These are phyloP conservation scores for Platanthera zijinensis DNA, from an alignment of 106 monocot species.

Conservation along the genomic window DNA sequence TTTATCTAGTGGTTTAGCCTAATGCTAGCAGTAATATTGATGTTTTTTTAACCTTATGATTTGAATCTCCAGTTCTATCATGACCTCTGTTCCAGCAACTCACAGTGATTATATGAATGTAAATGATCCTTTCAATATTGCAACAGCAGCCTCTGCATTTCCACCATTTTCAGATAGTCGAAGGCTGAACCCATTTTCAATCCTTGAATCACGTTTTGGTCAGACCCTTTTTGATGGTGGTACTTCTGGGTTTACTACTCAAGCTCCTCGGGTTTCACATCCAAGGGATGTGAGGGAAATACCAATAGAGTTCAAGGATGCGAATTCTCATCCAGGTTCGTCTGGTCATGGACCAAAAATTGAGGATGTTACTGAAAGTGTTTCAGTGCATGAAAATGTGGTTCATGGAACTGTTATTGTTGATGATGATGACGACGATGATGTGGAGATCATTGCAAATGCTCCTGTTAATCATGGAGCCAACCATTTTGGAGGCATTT, in stretches of 20 bases:
- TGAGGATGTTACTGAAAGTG: constrained; percentile 59
- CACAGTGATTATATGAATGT: constrained; percentile 58
- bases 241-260: constrained; percentile 11
- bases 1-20: neutral
- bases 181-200: constrained; percentile 49
- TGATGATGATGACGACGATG: constrained; percentile 43
- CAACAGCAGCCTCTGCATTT: constrained; percentile 16
- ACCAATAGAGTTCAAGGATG: constrained; percentile 79
- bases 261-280: constrained; percentile 51
- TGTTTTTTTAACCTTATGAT: constrained; percentile 1
- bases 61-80: constrained; percentile 31
- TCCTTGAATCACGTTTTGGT: constrained; percentile 40
- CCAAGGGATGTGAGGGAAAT: constrained; percentile 75
- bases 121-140: constrained; percentile 44
- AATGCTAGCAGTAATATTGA: neutral
- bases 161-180: constrained; percentile 28
- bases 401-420: constrained; percentile 55
- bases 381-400: constrained; percentile 32
- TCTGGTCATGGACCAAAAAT: constrained; percentile 46
- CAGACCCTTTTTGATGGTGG: constrained; percentile 27
- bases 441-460: constrained; percentile 34
- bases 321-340: constrained; percentile 22
- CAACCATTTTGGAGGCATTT: constrained; percentile 15
- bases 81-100: constrained; percentile 7
- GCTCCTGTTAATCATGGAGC: constrained; percentile 16